A percentile compares a stretch with the other conserved stretches of the same genome.
These are phyloP conservation scores for Oidiodendron maius DNA, from an alignment of 495 filamentous ascomycete genomes.

Conservation along the genomic window DNA sequence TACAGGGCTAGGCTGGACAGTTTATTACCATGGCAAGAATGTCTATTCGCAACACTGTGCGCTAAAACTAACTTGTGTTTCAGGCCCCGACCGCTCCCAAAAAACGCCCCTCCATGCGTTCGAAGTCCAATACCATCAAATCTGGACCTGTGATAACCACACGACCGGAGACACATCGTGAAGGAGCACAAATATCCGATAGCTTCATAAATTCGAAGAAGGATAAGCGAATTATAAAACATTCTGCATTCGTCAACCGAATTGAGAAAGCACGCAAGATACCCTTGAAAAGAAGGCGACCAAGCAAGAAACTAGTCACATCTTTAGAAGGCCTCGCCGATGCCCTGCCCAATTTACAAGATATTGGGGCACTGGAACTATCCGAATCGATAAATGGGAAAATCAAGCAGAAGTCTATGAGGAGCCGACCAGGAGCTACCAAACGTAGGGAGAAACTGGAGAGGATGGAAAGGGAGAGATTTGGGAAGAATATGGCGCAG, in stretches of 20 bases:
- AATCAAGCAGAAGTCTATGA: slow-evolving; percentile 65
- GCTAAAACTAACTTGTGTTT: too few relatives aligned
- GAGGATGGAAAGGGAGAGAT: slow-evolving; percentile 71
- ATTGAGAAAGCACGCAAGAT: slow-evolving; percentile 55
- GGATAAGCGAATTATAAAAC: slow-evolving; percentile 73
- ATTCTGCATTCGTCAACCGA: slow-evolving; percentile 65
- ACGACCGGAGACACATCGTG: slow-evolving; percentile 28
- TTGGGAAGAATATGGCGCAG: slow-evolving; percentile 69
- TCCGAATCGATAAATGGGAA: slow-evolving; percentile 13
- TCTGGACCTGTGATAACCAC: slow-evolving; percentile 13
- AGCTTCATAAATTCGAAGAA: slow-evolving; percentile 61
- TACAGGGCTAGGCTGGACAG: neutral
- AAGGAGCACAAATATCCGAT: slow-evolving; percentile 32
- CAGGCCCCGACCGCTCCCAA: slow-evolving; percentile 37
- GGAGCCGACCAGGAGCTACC: slow-evolving; percentile 67
- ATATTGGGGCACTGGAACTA: slow-evolving; percentile 16
- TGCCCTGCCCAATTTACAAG: slow-evolving; percentile 56
- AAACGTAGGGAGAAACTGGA: slow-evolving; percentile 79
- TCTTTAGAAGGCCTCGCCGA: slow-evolving; percentile 71
- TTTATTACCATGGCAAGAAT: slow-evolving; percentile 4
- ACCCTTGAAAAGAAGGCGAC: slow-evolving; percentile 54
- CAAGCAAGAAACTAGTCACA: slow-evolving; percentile 70
- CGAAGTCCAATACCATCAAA: slow-evolving; percentile 28
- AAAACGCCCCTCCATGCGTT: slow-evolving; percentile 39
- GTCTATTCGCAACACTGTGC: too few relatives aligned